Percentiles rank a stretch among this genome's conserved stretches.
These are phyloP conservation scores for Crithidia brevicula DNA, from an alignment of 208 protist genomes.

Conservation along the genomic window DNA sequence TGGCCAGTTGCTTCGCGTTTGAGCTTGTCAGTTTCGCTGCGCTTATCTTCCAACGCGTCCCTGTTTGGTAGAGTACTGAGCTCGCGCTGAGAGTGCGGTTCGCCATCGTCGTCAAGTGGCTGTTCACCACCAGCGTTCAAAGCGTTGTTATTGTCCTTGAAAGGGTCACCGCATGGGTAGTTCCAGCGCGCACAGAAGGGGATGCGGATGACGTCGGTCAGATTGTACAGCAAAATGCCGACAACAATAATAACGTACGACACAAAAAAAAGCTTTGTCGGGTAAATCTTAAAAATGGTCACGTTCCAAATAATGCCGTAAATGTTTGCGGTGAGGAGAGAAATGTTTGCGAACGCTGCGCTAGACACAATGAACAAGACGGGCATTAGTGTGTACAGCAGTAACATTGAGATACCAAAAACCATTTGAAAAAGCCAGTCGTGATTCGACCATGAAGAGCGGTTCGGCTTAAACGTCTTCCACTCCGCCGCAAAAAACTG, in stretches of 20 bases:
- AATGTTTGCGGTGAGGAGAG: conserved; percentile 70
- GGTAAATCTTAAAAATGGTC: conserved; percentile 78
- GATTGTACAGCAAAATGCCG: conserved; percentile 71
- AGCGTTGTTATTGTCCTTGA: conserved; percentile 13
- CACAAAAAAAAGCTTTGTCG: conserved; percentile 67
- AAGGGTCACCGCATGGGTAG: conserved; percentile 61
- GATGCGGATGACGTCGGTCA: conserved; percentile 63
- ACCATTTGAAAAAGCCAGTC: conserved; percentile 81
- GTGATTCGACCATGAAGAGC: conserved; percentile 53
- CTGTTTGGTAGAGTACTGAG: conserved; percentile 11
- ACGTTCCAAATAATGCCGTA: conserved; percentile 89
- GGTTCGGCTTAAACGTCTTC: conserved; percentile 53
- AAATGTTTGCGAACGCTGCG: conserved; percentile 86
- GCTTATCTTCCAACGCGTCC: neutral
- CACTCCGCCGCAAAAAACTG: conserved; percentile 86
- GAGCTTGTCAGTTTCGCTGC: conserved; percentile 2
- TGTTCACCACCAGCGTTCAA: conserved; percentile 3
- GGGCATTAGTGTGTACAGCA: conserved; percentile 80
- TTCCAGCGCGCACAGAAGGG: conserved; percentile 59
- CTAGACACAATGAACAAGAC: conserved; percentile 72
- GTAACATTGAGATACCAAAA: conserved; percentile 86
- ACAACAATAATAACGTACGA: conserved; percentile 75
- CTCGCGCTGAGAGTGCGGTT: neutral
- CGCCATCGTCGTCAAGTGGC: neutral
- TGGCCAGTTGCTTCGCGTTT: conserved; percentile 4